Base-by-base conservation (phyloP, 192 early-diverging fungal genomes). In the Phlyctochytrium bullatum region DNA sequence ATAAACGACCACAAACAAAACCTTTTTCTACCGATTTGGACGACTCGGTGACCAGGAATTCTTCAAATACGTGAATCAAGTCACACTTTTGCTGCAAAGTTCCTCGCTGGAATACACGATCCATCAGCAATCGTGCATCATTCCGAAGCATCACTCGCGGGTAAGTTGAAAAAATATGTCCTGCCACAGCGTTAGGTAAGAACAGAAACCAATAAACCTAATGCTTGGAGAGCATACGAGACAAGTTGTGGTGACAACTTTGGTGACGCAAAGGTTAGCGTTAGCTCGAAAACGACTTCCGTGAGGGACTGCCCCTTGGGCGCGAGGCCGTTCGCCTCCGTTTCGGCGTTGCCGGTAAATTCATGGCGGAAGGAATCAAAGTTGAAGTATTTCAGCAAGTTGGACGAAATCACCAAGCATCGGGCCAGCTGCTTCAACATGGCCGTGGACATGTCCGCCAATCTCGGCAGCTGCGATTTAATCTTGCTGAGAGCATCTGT, bases 321-420 rank as follows among this genome's bases (percentile, higher is more conserved):
- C 28, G 27, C 6, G 54, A 57, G 4, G 12, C 25, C 6, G 25
- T 28, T 57, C 4, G 66, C 58, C 52, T 72, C 70, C 25, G 29
- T 23, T 65, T 63, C 0, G 40, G 58, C 40, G 16, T 23, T 10
- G 67, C 69, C 69, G 33, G 20, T 59, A 33, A 74, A 47, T 14
- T 64, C 34, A 17, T 23, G 36, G 23, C 72, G 59, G 33, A 36
- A 69, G 67, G 29, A 76, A 56, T 92, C 91, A 82, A 95, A 94
- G 54, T 91, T 84, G 84, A 91, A 93, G 62, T 93, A 72, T 30
- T 89, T 83, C 47, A 89, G 88, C 3, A 92, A 63, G 47, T 91
- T 72, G 16, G 89, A 88, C 6, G 84, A 78, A 33, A 97, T 84
- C 6, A 90, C 83, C 59, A 93, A 74, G n/a, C 92, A 81, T 31